phyloP scores from a whole-genome alignment of 2,329 filamentous ascomycete genomes.

The Thyridium curvatum region DNA sequence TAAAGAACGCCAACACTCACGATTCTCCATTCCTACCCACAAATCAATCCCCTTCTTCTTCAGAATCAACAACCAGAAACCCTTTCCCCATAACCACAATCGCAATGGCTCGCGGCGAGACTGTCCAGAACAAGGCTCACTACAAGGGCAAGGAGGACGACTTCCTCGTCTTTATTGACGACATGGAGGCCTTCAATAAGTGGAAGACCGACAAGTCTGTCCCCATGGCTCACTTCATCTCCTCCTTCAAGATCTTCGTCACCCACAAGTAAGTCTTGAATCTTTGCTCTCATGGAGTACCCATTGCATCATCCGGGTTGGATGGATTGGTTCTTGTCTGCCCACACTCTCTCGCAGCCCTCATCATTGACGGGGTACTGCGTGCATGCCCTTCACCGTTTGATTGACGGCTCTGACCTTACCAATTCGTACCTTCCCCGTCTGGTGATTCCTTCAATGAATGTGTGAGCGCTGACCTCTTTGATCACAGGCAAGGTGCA shows the following conservation, averaged over 20 bases:
- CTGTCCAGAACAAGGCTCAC: slow-evolving; percentile 69
- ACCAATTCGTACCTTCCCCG: too few species aligned
- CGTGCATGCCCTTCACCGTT: too few species aligned
- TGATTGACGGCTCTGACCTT: too few species aligned
- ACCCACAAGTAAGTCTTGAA: slow-evolving; percentile 70
- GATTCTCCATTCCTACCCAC: slow-evolving; percentile 6
- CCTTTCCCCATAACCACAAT: slow-evolving; percentile 3
- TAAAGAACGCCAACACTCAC: too few species aligned
- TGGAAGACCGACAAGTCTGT: slow-evolving; percentile 78
- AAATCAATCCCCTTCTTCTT: slow-evolving; percentile 1
- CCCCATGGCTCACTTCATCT: slow-evolving; percentile 79
- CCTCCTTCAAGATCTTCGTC: slow-evolving; percentile 81
- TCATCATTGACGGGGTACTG: too few species aligned
- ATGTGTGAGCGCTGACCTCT: neutral
- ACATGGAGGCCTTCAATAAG: slow-evolving; percentile 60
- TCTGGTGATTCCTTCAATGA: too few species aligned
- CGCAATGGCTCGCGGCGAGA: slow-evolving; percentile 68
- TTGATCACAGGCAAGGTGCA: slow-evolving; percentile 64
- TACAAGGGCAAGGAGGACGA: slow-evolving; percentile 66
- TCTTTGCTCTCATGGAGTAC: neutral
- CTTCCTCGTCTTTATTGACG: slow-evolving; percentile 55
- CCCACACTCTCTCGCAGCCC: too few species aligned
- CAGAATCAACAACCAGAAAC: neutral
- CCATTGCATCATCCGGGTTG: too few species aligned
- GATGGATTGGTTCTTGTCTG: too few species aligned